Evolutionary conservation across 2,329 filamentous ascomycete genomes (phyloP).

Genomic region (Exophiala calicioides): DNA sequence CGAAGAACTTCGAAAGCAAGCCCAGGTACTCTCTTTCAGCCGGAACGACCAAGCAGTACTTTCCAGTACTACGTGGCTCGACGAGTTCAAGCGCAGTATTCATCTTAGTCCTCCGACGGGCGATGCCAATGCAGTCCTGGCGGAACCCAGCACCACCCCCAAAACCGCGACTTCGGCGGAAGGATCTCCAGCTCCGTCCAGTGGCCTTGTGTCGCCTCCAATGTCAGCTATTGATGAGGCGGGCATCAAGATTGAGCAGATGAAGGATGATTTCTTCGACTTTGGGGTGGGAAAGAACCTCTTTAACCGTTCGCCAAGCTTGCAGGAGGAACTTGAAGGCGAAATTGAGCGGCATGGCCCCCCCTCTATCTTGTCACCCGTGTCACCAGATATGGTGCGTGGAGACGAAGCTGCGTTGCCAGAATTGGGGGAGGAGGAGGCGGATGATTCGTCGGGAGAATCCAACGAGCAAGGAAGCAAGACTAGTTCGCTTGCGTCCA

Average conservation of each 20-base stretch:
- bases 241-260: constrained; percentile 61
- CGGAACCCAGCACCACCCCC: no score
- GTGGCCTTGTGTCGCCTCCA: constrained; percentile 66
- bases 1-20: constrained; percentile 31
- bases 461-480: constrained; percentile 80
- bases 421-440: constrained; percentile 1
- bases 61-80: constrained; percentile 76
- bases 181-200: constrained; percentile 73
- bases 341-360: constrained; percentile 54
- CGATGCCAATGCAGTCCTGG: constrained; percentile 42
- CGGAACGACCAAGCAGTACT: constrained; percentile 30
- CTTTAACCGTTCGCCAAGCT: constrained; percentile 66
- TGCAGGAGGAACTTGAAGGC: constrained; percentile 52
- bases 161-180: constrained; percentile 64
- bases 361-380: constrained; percentile 16
- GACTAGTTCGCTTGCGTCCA: no score
- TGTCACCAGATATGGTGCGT: constrained; percentile 17
- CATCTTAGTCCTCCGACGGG: constrained; percentile 60
- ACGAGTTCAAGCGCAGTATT: constrained; percentile 94
- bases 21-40: constrained; percentile 30
- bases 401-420: constrained; percentile 13
- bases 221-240: constrained; percentile 66
- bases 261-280: constrained; percentile 60
- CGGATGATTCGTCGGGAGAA: constrained; percentile 50
- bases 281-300: constrained; percentile 60